These are phyloP conservation scores for Phaeophleospora eucalypticola DNA, from an alignment of 2,329 filamentous ascomycete genomes.

Conservation along the genomic window DNA sequence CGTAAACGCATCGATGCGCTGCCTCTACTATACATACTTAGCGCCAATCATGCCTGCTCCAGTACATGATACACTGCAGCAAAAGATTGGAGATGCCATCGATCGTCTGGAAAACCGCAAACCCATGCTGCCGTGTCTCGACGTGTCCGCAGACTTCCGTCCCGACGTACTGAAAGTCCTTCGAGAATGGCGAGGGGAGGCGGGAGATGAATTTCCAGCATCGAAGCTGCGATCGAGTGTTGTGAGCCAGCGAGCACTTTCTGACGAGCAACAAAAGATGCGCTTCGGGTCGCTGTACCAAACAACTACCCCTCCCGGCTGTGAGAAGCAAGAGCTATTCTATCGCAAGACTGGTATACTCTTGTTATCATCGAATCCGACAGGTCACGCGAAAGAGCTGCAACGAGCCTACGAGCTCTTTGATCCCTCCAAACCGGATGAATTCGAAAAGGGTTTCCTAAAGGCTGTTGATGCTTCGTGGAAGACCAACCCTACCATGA, in stretches of 20 bases:
- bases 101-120: conserved; percentile 4
- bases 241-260: neutral
- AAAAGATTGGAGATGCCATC: conserved; percentile 4
- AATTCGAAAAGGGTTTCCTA: neutral
- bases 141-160: conserved; percentile 2
- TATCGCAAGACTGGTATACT: conserved; percentile 8
- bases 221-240: neutral
- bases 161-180: conserved; percentile 2
- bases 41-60: conserved; percentile 10
- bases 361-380: neutral
- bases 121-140: neutral
- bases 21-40: conserved; percentile 12
- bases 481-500: conserved; percentile 11
- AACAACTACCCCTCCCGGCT: neutral
- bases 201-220: conserved; percentile 4
- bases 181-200: conserved; percentile 7
- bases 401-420: conserved; percentile 3
- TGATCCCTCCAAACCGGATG: neutral
- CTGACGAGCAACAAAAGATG: neutral
- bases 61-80: conserved; percentile 5
- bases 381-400: conserved; percentile 1
- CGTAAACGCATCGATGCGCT: conserved; percentile 1
- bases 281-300: neutral
- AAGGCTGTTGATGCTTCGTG: conserved; percentile 2
- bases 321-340: conserved; percentile 10